These are phyloP conservation scores for Boletus mariae DNA, from an alignment of 1,284 basidiomycete species.

Conservation along the genomic window DNA sequence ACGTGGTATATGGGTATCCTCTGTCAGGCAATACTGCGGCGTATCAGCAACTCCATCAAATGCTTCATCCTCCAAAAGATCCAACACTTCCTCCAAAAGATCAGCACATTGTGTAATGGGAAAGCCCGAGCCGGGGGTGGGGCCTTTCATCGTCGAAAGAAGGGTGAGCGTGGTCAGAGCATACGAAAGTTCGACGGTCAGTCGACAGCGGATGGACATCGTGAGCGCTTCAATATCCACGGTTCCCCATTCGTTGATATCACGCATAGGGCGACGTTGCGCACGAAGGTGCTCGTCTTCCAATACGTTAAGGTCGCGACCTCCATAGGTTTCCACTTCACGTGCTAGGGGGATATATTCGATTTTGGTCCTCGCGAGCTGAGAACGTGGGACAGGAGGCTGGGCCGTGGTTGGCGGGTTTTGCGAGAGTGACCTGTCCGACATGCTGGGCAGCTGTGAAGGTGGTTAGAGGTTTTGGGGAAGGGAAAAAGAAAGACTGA, in stretches of 20 bases:
- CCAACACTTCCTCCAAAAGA: slow-evolving; percentile 83
- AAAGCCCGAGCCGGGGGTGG: slow-evolving; percentile 61
- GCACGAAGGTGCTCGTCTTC: slow-evolving; percentile 59
- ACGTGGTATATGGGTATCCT: slow-evolving; percentile 45
- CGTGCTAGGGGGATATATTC: slow-evolving; percentile 86
- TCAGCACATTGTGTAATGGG: slow-evolving; percentile 77
- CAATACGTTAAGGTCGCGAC: slow-evolving; percentile 75
- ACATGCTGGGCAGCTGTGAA: slow-evolving; percentile 21
- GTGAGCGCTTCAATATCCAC: slow-evolving; percentile 88
- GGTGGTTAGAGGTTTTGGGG: slow-evolving; percentile 15
- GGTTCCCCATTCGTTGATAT: slow-evolving; percentile 76
- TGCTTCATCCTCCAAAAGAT: slow-evolving; percentile 80
- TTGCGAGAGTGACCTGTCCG: slow-evolving; percentile 21
- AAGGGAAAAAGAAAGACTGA: slow-evolving; percentile 20
- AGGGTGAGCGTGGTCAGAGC: slow-evolving; percentile 88
- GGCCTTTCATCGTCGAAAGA: slow-evolving; percentile 72
- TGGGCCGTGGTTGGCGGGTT: slow-evolving; percentile 13
- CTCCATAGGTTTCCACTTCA: slow-evolving; percentile 77
- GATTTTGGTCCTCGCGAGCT: slow-evolving; percentile 73
- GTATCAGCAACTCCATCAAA: slow-evolving; percentile 57
- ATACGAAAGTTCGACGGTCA: slow-evolving; percentile 84
- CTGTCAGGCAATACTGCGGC: slow-evolving; percentile 31
- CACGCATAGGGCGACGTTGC: slow-evolving; percentile 57
- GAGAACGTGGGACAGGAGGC: slow-evolving; percentile 35
- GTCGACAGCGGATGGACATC: slow-evolving; percentile 85